Evolutionary conservation across 2,329 filamentous ascomycete species (phyloP).

Genomic region (Cladosporium velox): DNA sequence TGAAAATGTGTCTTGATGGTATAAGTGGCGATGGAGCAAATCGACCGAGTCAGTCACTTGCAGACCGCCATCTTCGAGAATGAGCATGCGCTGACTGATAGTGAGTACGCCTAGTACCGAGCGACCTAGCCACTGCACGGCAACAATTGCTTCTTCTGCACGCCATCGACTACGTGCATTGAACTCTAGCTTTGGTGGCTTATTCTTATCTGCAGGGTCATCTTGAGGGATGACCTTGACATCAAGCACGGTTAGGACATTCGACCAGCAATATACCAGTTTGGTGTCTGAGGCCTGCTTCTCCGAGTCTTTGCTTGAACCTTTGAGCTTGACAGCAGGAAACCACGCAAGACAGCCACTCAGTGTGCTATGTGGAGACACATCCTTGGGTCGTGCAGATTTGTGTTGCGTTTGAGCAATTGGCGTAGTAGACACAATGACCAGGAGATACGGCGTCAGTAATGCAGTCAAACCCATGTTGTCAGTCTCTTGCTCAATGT

Average conservation of each 20-base stretch:
- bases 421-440: slow-evolving; percentile 96
- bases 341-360: slow-evolving; percentile 97
- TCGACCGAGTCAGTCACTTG: slow-evolving; percentile 95
- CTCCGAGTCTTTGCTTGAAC: slow-evolving; percentile 57
- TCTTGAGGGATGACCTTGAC: slow-evolving; percentile 68
- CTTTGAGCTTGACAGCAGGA: slow-evolving; percentile 88
- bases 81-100: slow-evolving; percentile 88
- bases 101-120: slow-evolving; percentile 91
- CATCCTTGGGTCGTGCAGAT: slow-evolving; percentile 83
- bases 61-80: slow-evolving; percentile 86
- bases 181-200: slow-evolving; percentile 77
- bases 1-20: slow-evolving; percentile 87
- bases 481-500: slow-evolving; percentile 86
- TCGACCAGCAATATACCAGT: slow-evolving; percentile 97
- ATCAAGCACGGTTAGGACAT: slow-evolving; percentile 90
- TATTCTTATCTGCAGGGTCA: slow-evolving; percentile 67
- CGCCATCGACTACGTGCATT: slow-evolving; percentile 84
- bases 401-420: slow-evolving; percentile 97
- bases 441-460: slow-evolving; percentile 90
- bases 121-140: slow-evolving; percentile 93
- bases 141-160: slow-evolving; percentile 91
- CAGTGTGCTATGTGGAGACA: slow-evolving; percentile 85
- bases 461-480: slow-evolving; percentile 88
- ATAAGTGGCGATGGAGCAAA: slow-evolving; percentile 86
- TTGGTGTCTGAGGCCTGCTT: slow-evolving; percentile 74